Base-by-base conservation (phyloP, 495 filamentous ascomycete genomes). In the Lentithecium fluviatile region DNA sequence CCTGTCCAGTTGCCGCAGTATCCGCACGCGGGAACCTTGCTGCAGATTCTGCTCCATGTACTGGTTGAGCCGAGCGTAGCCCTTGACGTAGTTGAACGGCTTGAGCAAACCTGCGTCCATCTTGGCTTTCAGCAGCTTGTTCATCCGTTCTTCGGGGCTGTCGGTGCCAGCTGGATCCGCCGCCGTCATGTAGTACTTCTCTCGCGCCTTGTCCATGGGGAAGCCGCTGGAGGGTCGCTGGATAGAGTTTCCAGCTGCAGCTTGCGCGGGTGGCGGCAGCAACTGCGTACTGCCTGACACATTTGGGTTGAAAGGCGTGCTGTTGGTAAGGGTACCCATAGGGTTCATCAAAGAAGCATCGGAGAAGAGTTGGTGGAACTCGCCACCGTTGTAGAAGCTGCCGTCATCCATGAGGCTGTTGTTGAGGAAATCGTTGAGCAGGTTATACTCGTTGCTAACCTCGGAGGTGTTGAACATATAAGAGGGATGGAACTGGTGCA, bases 71-170 rank as follows among this genome's bases (percentile, higher is more conserved):
- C 91, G 80, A 7, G 90, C 88, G 68, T 97, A 98, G 11, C 95
- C 94, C 67, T 95, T 95, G 62, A 96, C 88, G 73, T 98, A 97
- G 73, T 96, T 97, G 80, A 97, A 98, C 8, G 94, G 94, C 69
- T 91, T 91, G 62, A 98, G 77, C 64, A 98, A 79, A 4, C 94
- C 94, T 1, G 94, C 94, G 67, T 96, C 91, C 69, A 93, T 91
- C 71, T 98, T 98, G 45, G 95, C 94, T 72, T 88, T 87, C 53
- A 98, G 82, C 1, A 98, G 86, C 66, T 91, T 90, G 72, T 94
- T 89, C 90, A 97, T 95, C 56, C 95, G 86, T 71, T 95, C 89
- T 73, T 96, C 91, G 24, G 94, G 92, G 15, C 87, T 85, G 70
- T 94, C 90, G 60, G 90, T 92, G 36, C 94, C 94, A 7, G 88